phyloP scores from a whole-genome alignment of 768 basidiomycete genomes.

The Russula vinacea region DNA sequence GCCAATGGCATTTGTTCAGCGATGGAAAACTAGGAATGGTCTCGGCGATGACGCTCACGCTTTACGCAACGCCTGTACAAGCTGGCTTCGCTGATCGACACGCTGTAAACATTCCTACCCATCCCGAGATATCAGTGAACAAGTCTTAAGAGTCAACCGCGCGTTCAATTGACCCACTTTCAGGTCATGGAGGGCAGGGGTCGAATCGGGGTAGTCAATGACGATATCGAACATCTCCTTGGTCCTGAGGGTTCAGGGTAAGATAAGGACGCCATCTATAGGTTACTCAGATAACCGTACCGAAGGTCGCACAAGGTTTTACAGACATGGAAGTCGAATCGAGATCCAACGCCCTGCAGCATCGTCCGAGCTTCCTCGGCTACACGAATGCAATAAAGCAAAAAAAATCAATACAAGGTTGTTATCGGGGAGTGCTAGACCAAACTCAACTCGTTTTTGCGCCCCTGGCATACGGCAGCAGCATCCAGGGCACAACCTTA shows the following conservation, averaged over 20 bases:
- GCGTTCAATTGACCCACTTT: slow-evolving; percentile 48
- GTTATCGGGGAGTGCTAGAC: no score
- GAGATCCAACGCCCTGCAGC: slow-evolving; percentile 72
- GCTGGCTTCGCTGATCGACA: slow-evolving; percentile 71
- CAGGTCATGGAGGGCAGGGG: slow-evolving; percentile 80
- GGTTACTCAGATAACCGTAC: slow-evolving; percentile 41
- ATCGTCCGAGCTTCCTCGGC: slow-evolving; percentile 68
- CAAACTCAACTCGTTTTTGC: slow-evolving; percentile 50
- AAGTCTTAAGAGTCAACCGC: not conserved
- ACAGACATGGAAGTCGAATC: slow-evolving; percentile 91
- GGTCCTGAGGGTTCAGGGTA: slow-evolving; percentile 42
- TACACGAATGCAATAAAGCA: slow-evolving; percentile 32
- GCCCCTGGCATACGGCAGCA: slow-evolving; percentile 70
- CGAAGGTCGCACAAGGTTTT: slow-evolving; percentile 85
- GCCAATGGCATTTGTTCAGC: slow-evolving; percentile 3
- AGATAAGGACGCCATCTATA: not conserved
- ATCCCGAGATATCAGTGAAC: slow-evolving; percentile 9
- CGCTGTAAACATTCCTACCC: slow-evolving; percentile 71
- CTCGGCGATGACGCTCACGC: slow-evolving; percentile 49
- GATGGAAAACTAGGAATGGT: slow-evolving; percentile 3
- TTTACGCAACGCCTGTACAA: slow-evolving; percentile 75
- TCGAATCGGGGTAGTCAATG: slow-evolving; percentile 87
- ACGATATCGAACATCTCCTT: slow-evolving; percentile 95
- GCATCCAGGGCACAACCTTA: slow-evolving; percentile 82
- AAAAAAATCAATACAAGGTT: not conserved